Base-by-base conservation (phyloP, 495 filamentous ascomycete genomes). In the Staphylotrichum tortipilum region DNA sequence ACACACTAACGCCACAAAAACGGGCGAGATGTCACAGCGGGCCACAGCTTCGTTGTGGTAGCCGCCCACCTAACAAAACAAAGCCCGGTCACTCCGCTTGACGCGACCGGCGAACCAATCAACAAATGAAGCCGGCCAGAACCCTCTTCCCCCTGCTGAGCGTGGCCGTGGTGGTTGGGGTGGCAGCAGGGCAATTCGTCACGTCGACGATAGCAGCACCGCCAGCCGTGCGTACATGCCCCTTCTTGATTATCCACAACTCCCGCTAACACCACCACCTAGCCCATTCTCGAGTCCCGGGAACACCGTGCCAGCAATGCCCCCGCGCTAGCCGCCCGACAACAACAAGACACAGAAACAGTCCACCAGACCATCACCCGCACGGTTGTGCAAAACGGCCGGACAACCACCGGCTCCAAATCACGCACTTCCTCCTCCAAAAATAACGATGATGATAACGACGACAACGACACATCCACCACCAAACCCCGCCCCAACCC, bases 51-150 rank as follows among this genome's bases (percentile, higher is more conserved):
- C n/a, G n/a, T n/a, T n/a, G n/a, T n/a, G n/a, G n/a, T n/a, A n/a
- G n/a, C n/a, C n/a, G n/a, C n/a, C n/a, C n/a, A n/a, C n/a, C n/a
- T n/a, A n/a, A n/a, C n/a, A n/a, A n/a, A n/a, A n/a, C 26, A 22
- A 33, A 18, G 15, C 36, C 4, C 38, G n/a, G n/a, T n/a, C n/a
- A n/a, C 30, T 30, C 7, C 29, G 24, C 19, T 33, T 2, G 24
- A 37, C 34, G 21, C n/a, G 21, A 28, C 3, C 12, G 45, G 4
- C n/a, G 10, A 4, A 12, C 12, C 7, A 4, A 38, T 1, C 18
- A 7, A 38, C 1, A 38, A 46, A 57, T 57, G 55, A 57, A 47
- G 38, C 50, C 50, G 43, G 23, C 45, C 28, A 18, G n/a, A 9
- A 12, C 49, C 17, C 18, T 54, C n/a, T 24, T 47, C 15, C 35